These are phyloP conservation scores for Leptodontidium sp. DNA, from an alignment of 2,329 filamentous ascomycete species.

Conservation along the genomic window DNA sequence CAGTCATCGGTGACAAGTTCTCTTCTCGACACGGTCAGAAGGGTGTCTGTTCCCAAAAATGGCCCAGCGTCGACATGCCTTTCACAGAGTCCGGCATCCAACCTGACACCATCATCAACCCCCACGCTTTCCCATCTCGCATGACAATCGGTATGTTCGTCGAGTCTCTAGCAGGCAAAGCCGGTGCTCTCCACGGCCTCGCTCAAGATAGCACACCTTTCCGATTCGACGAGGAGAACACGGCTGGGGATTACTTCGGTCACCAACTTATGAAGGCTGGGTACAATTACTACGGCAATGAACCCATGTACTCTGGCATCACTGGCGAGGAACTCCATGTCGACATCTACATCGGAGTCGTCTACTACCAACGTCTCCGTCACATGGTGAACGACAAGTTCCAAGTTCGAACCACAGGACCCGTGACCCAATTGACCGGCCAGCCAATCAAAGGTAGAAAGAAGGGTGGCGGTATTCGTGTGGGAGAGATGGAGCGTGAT, in stretches of 20 bases:
- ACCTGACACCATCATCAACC: constrained; percentile 98
- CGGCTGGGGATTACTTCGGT: constrained; percentile 92
- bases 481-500: constrained; percentile 99
- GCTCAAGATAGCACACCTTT: constrained; percentile 96
- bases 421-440: constrained; percentile 87
- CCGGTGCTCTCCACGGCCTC: constrained; percentile 92
- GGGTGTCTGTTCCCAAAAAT: constrained; percentile 95
- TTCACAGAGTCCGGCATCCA: constrained; percentile 97
- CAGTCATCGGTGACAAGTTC: constrained; percentile 98
- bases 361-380: constrained; percentile 96
- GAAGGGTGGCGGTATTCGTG: constrained; percentile 96
- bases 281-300: constrained; percentile 98
- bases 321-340: constrained; percentile 93
- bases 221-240: constrained; percentile 91
- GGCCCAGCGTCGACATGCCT: constrained; percentile 92
- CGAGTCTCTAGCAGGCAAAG: constrained; percentile 94
- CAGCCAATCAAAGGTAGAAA: constrained; percentile 98
- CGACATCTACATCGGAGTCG: constrained; percentile 95
- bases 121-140: constrained; percentile 97
- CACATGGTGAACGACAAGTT: constrained; percentile 99
- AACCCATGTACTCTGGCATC: constrained; percentile 98
- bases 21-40: constrained; percentile 98
- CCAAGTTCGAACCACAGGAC: constrained; percentile 95
- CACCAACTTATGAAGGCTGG: constrained; percentile 94
- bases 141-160: constrained; percentile 99